Percentiles rank a stretch among this genome's conserved stretches.
Conservation (phyloP, 1,284 basidiomycete genomes). For the Sporisorium exsertum region DNA sequence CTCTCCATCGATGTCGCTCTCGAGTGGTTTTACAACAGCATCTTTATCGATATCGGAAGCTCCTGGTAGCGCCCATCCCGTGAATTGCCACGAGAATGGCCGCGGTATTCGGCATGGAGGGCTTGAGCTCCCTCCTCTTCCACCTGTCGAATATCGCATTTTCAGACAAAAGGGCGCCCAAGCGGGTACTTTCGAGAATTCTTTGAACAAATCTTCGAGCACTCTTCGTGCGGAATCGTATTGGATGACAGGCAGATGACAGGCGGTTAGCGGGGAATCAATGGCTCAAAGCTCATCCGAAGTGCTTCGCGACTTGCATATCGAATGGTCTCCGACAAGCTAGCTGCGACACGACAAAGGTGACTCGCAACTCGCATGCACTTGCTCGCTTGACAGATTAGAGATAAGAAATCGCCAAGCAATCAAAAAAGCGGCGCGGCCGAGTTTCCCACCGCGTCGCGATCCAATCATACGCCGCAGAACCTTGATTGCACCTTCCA, state of each 20-base stretch:
- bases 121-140: background rate
- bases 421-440: background rate
- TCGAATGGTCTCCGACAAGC: conserved; percentile 2
- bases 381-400: conserved; percentile 6
- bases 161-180: background rate
- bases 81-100: background rate
- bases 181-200: too few relatives aligned
- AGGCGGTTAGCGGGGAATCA: background rate
- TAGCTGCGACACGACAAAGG: background rate
- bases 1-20: background rate
- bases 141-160: background rate
- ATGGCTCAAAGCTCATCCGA: background rate
- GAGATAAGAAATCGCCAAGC: background rate
- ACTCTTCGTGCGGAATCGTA: too few relatives aligned
- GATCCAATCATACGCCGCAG: conserved; percentile 1
- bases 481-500: background rate
- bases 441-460: background rate
- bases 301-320: background rate
- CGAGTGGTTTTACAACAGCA: background rate
- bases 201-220: too few relatives aligned
- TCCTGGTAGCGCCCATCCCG: background rate
- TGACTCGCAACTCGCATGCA: conserved; percentile 4
- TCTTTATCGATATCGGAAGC: background rate
- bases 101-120: background rate
- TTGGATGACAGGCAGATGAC: too few relatives aligned